Base-by-base conservation (phyloP, 148 eudicot species). In the Vaccinium myrtillus region DNA sequence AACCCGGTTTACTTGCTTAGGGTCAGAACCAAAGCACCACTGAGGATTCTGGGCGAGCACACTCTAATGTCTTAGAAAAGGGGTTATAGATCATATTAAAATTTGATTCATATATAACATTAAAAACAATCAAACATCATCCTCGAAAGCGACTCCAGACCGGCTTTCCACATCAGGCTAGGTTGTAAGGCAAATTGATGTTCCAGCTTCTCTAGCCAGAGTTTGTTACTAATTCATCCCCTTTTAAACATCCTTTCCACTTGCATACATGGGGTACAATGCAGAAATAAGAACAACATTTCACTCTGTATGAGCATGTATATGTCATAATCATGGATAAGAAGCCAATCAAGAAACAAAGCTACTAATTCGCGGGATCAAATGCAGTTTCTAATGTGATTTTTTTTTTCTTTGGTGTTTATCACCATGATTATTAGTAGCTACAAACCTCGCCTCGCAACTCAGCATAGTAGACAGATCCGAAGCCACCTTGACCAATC, bases 401-500 rank as follows among this genome's bases (percentile, higher is more conserved):
- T 36, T 36, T 53, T 55, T 79, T 36, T 43, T 4, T 25, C 48
- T n/a, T 4, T 25, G 23, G 50, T 46, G 1, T 13, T 59, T 48
- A 39, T 61, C 53, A 69, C 11, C 56, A 53, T 78, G n/a, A 78
- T 78, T 21, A 49, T 79, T 55, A 55, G 30, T 56, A 30, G 46
- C 46, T 21, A 87, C 89, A 50, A 61, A 91, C 95, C 94, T 93
- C 88, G 89, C 93, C 94, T 87, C 92, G 87, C 70, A 93, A 81
- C 84, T 90, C 92, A 61, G 88, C 95, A 78, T 83, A 93, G 77
- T 87, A 93, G 65, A 93, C 95, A 65, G 87, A 49, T 50, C 94
- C 94, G 86, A 89, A 93, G 30, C 95, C 95, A 55, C 95, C 94
- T 91, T 93, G 90, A 73, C 95, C 94, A 85, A 93, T 93, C 82